A percentile compares a stretch with the other conserved stretches of the same genome.
These are phyloP conservation scores for Phytophthora quininea DNA, from an alignment of 352 stramenopile genomes.

Conservation along the genomic window DNA sequence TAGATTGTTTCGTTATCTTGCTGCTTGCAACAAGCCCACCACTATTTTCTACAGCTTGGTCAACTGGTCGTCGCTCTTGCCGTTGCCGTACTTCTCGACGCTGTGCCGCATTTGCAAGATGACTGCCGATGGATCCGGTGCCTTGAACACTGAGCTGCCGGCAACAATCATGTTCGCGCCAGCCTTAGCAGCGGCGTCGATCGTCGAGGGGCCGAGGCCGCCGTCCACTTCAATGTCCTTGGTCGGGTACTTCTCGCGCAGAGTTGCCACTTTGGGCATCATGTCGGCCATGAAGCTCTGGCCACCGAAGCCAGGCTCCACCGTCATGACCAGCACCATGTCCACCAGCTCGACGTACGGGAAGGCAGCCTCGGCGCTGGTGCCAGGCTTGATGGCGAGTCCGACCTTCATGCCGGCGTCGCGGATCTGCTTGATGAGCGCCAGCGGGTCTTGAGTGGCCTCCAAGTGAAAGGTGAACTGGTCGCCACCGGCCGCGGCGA, in stretches of 20 bases:
- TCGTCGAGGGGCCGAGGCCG: constrained; percentile 93
- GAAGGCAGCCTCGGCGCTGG: constrained; percentile 87
- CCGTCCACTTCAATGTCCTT: constrained; percentile 98
- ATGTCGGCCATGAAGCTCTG: constrained; percentile 97
- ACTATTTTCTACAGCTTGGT: constrained; percentile 44
- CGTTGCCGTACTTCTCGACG: constrained; percentile 82
- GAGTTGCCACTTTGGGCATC: constrained; percentile 93
- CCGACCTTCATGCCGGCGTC: constrained; percentile 94
- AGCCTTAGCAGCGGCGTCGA: constrained; percentile 92
- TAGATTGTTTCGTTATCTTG: constrained; percentile 23
- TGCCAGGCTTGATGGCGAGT: constrained; percentile 95
- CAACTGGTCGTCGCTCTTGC: constrained; percentile 68
- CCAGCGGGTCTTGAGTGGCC: constrained; percentile 68
- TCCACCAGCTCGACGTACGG: constrained; percentile 90
- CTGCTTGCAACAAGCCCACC: background rate
- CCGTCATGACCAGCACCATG: constrained; percentile 98
- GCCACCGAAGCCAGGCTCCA: constrained; percentile 97
- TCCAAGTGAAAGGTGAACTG: constrained; percentile 98
- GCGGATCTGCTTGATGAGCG: constrained; percentile 87
- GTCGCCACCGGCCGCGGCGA: constrained; percentile 94
- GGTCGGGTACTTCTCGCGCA: constrained; percentile 92
- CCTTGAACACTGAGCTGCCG: constrained; percentile 94
- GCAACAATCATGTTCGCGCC: constrained; percentile 98
- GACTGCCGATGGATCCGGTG: constrained; percentile 58
- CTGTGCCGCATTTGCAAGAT: constrained; percentile 88